Conservation (phyloP, 2,329 filamentous ascomycete species). For the Hymenoscyphus fraxineus region DNA sequence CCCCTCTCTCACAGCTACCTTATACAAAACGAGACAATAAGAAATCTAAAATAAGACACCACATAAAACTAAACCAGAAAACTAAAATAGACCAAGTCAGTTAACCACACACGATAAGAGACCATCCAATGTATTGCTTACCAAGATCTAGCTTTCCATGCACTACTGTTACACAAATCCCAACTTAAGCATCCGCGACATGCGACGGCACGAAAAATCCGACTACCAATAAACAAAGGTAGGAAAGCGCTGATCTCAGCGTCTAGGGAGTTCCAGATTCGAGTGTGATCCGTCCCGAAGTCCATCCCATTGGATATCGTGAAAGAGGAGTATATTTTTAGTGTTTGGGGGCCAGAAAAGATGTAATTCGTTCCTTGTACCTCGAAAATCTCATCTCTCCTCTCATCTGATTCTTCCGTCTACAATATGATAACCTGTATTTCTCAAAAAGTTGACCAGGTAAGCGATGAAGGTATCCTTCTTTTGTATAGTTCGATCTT, state of each 20-base stretch:
- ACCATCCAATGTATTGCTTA: not conserved
- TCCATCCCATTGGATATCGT: not conserved
- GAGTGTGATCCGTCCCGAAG: not conserved
- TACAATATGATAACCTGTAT: conserved; percentile 21
- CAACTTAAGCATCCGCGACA: not conserved
- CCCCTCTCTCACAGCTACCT: not conserved
- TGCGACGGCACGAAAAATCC: not conserved
- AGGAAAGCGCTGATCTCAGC: not conserved
- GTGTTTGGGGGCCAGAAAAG: conserved; percentile 1
- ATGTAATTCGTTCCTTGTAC: not conserved
- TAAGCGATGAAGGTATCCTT: conserved; percentile 7
- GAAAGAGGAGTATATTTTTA: not conserved
- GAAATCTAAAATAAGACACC: not conserved
- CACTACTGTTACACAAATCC: not conserved
- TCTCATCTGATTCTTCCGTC: conserved; percentile 12
- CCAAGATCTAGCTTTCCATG: not conserved
- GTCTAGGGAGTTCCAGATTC: not conserved
- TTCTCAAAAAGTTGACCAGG: conserved; percentile 18
- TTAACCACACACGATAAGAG: not conserved
- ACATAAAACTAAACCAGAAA: not conserved
- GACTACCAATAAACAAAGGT: not conserved
- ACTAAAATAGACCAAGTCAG: not conserved
- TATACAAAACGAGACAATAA: not conserved
- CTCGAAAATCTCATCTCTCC: not conserved
- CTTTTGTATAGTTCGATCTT: not conserved